Evolutionary conservation across 352 stramenopile species (phyloP), one percentile per base, ranked within the genome.

Genomic region (Globisporangium iwayamae): DNA sequence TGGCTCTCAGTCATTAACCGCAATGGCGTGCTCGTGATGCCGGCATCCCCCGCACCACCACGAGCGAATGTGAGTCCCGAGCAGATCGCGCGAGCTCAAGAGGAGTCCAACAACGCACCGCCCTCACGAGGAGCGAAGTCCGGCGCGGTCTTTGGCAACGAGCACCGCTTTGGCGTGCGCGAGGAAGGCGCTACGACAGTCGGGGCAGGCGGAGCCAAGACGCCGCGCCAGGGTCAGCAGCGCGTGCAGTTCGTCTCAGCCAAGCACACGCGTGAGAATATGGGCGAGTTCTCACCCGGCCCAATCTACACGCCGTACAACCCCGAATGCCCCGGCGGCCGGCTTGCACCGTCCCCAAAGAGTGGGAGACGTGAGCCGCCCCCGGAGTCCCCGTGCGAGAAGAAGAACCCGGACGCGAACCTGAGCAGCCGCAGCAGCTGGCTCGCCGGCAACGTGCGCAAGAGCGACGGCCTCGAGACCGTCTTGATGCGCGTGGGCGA

Each of bases 251-350:
- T 90, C 60, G 80, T 93, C 41, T 93, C 85, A 20, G 61, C 79
- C 6, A 82, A 81, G 32, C 85, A 94, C 66, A 88, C 75, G 14
- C 83, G 85, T 28, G 85, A 94, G 55, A 94, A 94, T 60, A 92
- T 94, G 83, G 85, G 71, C 71, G 85, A 93, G 74, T 94, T 93
- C 65, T 94, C 85, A 9, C 85, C 85, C 38, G 85, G 85, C 2
- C 85, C 85, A 25, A 94, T 94, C 68, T 94, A 94, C 69, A 68
- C 73, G 20, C 81, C 83, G 45, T 85, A 81, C 60, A 89, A 90
- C 16, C 85, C 85, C 2, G 75, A 90, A n/a, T 83, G 70, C 13
- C 71, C 83, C 10, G 85, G 85, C 16, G 85, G 83, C 0, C 70
- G 83, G 18, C 63, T 94, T 2, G 85, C 81, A 3, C 83, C 85